phyloP scores from a whole-genome alignment of 495 filamentous ascomycete species.

The Immersiella caudata region DNA sequence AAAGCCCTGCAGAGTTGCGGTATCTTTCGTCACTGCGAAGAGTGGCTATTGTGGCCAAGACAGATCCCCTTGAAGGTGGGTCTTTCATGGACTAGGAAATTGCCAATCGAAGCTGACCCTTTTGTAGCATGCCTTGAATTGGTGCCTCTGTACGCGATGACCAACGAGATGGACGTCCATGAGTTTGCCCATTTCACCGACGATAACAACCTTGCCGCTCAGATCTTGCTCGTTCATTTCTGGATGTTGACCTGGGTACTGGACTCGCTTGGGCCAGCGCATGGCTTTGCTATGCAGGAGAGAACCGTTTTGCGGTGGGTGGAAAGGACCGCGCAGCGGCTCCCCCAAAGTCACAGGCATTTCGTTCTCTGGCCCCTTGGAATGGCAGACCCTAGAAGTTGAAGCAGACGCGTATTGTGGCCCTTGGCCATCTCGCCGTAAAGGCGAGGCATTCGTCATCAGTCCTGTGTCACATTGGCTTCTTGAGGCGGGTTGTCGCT shows the following conservation, averaged over 20 bases:
- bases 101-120: background rate
- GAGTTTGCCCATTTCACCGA: conserved; percentile 49
- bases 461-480: background rate
- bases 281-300: conserved; percentile 14
- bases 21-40: conserved; percentile 7
- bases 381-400: background rate
- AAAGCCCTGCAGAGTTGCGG: background rate
- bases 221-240: conserved; percentile 51
- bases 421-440: background rate
- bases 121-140: conserved; percentile 22
- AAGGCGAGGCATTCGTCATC: background rate
- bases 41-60: background rate
- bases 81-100: background rate
- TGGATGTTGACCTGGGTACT: conserved; percentile 21
- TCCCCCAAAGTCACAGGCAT: conserved; percentile 15
- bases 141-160: conserved; percentile 17
- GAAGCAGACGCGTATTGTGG: background rate
- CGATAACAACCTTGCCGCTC: conserved; percentile 41
- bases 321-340: conserved; percentile 11
- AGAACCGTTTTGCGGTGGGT: conserved; percentile 17
- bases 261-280: conserved; percentile 6
- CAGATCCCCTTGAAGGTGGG: background rate
- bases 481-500: background rate
- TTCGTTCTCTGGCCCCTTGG: conserved; percentile 25
- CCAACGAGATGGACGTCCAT: conserved; percentile 31